phyloP scores from a whole-genome alignment of 2,329 filamentous ascomycete genomes.

The Stemphylium beticola region DNA sequence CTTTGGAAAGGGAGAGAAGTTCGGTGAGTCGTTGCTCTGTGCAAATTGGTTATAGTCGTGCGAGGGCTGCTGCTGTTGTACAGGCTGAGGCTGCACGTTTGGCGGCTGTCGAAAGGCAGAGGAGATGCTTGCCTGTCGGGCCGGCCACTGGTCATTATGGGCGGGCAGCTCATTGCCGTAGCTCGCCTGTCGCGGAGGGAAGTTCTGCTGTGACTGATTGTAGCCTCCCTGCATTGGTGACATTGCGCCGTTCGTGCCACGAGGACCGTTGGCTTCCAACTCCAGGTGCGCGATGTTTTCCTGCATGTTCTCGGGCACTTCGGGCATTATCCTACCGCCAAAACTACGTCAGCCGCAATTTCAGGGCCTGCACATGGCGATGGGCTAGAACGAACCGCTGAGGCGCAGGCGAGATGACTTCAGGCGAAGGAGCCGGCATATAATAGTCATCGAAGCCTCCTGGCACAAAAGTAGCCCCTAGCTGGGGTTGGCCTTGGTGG shows the following conservation, averaged over 20 bases:
- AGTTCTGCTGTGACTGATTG: slow-evolving; percentile 34
- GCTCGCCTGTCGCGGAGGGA: slow-evolving; percentile 42
- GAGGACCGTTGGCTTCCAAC: slow-evolving; percentile 69
- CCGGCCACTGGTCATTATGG: slow-evolving; percentile 38
- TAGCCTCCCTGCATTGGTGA: slow-evolving; percentile 37
- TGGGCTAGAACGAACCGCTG: slow-evolving; percentile 63
- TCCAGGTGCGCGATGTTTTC: slow-evolving; percentile 91
- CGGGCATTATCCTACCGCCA: slow-evolving; percentile 78
- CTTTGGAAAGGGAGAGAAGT: slow-evolving; percentile 91
- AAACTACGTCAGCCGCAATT: slow-evolving; percentile 42
- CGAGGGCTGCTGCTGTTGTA: slow-evolving; percentile 34
- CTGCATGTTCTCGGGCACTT: slow-evolving; percentile 96
- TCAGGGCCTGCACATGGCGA: slow-evolving; percentile 20
- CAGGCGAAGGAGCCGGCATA: slow-evolving; percentile 62
- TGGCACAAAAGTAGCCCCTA: slow-evolving; percentile 69
- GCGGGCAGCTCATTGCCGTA: slow-evolving; percentile 32
- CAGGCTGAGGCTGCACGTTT: slow-evolving; percentile 40
- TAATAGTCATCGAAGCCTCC: slow-evolving; percentile 72
- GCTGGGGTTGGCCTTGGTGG: slow-evolving; percentile 43
- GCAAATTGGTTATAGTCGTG: slow-evolving; percentile 50
- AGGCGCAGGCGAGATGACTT: slow-evolving; percentile 72
- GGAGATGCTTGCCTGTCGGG: slow-evolving; percentile 45
- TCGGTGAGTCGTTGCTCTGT: slow-evolving; percentile 64
- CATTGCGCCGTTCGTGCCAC: slow-evolving; percentile 34
- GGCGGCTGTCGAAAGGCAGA: slow-evolving; percentile 46